Conservation (phyloP, 345 rosid genomes). For the Melaleuca quinquenervia region DNA sequence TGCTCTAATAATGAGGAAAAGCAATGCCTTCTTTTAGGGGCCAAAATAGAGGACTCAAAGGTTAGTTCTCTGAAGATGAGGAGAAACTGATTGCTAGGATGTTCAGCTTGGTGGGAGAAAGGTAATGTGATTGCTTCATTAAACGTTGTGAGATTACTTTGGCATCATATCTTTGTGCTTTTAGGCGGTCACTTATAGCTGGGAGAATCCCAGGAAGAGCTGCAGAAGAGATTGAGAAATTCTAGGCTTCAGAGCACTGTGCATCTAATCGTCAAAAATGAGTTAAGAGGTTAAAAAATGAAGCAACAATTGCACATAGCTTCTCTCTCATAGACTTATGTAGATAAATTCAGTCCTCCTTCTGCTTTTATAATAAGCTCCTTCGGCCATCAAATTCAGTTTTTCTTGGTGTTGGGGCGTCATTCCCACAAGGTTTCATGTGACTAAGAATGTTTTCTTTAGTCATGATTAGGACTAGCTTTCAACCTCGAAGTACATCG, state of each 20-base stretch:
- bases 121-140: conserved; percentile 5
- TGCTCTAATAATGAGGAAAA: not conserved
- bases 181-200: conserved; percentile 58
- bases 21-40: not conserved
- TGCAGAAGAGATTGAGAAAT: conserved; percentile 51
- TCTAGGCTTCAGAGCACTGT: conserved; percentile 33
- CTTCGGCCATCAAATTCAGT: not conserved
- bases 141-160: not conserved
- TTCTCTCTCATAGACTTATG: not conserved
- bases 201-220: conserved; percentile 56
- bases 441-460: not conserved
- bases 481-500: not conserved
- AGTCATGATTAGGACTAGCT: not conserved
- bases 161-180: not conserved
- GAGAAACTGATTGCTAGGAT: conserved; percentile 29
- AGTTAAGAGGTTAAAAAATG: not conserved
- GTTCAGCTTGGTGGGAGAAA: conserved; percentile 36
- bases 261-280: not conserved
- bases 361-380: not conserved
- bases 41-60: not conserved
- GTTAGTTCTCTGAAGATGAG: conserved; percentile 38
- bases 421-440: not conserved
- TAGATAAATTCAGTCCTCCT: not conserved
- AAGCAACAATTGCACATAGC: not conserved
- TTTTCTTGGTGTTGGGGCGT: not conserved